Evolutionary conservation across 2,329 filamentous ascomycete genomes (phyloP).

Genomic region (Rhinocladiella similis): DNA sequence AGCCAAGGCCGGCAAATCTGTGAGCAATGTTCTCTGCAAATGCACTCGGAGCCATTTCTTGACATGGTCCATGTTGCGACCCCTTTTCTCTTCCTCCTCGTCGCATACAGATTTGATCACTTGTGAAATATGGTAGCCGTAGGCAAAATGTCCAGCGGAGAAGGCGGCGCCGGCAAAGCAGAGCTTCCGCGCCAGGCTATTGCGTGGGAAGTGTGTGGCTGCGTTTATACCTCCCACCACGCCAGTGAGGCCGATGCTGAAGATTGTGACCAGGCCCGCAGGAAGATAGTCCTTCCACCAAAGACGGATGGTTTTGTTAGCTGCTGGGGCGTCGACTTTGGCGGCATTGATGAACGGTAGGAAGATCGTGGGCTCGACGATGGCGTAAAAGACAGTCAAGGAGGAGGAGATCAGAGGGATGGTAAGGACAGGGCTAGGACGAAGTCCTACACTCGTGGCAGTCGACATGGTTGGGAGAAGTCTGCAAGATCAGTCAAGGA

Average conservation of each 20-base stretch:
- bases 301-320: constrained; percentile 3
- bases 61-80: constrained; percentile 14
- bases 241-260: constrained; percentile 8
- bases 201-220: constrained; percentile 2
- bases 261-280: constrained; percentile 9
- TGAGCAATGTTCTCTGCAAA: constrained; percentile 10
- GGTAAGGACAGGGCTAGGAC: constrained; percentile 6
- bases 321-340: constrained; percentile 7
- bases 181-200: constrained; percentile 12
- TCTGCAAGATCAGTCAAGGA: not conserved
- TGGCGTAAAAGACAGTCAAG: constrained; percentile 18
- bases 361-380: constrained; percentile 15
- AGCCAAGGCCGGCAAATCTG: constrained; percentile 17
- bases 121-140: constrained; percentile 6
- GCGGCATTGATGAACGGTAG: constrained; percentile 12
- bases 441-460: constrained; percentile 12
- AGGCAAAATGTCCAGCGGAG: constrained; percentile 15
- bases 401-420: constrained; percentile 18
- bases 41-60: constrained; percentile 17
- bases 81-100: constrained; percentile 20
- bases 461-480: constrained; percentile 10
- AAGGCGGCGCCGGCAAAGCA: constrained; percentile 12
- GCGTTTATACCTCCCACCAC: constrained; percentile 10
- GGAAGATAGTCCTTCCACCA: constrained; percentile 15
- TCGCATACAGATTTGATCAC: constrained; percentile 12